Percentiles rank a stretch among this genome's conserved stretches.
Conservation (phyloP, 164 flowering plant species). For the Chimonanthus praecox region DNA sequence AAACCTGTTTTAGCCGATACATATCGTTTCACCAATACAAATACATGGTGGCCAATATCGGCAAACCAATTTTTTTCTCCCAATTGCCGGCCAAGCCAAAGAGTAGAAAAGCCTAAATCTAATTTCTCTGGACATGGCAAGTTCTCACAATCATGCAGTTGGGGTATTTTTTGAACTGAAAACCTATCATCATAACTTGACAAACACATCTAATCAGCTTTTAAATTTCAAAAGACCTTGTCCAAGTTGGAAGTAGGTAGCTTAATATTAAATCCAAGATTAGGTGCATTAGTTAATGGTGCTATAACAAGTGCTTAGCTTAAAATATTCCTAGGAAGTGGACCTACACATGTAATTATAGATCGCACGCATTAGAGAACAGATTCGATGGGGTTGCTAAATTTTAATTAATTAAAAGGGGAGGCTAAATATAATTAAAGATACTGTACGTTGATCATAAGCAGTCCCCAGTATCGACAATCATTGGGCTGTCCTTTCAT, state of each 20-base stretch:
- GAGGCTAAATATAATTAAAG: conserved; percentile 18
- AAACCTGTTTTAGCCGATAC: not conserved
- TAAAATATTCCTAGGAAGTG: conserved; percentile 2
- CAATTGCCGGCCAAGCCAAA: too few relatives aligned
- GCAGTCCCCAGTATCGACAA: conserved; percentile 24
- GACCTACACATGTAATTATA: conserved; percentile 9
- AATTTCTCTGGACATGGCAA: not conserved
- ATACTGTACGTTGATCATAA: conserved; percentile 16
- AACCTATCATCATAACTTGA: not conserved
- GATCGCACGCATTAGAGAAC: conserved; percentile 18
- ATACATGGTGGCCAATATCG: not conserved
- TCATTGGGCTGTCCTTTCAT: conserved; percentile 13
- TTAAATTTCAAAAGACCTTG: conserved; percentile 6
- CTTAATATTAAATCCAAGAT: conserved; percentile 10
- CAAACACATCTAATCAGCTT: conserved; percentile 16
- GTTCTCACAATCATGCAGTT: not conserved
- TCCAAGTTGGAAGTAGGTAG: conserved; percentile 20
- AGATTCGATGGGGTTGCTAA: conserved; percentile 24
- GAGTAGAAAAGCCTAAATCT: too few relatives aligned
- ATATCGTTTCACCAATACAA: not conserved
- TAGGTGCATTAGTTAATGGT: conserved; percentile 2
- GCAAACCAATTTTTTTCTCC: too few relatives aligned
- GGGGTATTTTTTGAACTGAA: not conserved
- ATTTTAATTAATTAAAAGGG: conserved; percentile 12
- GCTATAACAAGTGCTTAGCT: not conserved